Evolutionary conservation across 805 yeast species (phyloP), one percentile per base, ranked within the genome.

Genomic region (Sugiyamaella chiloensis): DNA sequence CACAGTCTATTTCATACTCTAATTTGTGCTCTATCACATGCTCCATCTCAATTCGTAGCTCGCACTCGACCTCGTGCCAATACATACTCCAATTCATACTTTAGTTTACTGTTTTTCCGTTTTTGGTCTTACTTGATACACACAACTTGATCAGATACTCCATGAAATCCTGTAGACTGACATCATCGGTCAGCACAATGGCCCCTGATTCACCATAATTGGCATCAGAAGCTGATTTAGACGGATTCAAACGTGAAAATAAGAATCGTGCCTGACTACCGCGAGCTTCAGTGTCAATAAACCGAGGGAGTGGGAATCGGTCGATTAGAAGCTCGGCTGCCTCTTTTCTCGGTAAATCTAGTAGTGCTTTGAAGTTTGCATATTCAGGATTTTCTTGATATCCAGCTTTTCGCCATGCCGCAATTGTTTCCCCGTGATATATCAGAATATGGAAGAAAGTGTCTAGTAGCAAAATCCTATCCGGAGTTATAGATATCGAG

Each of bases 181-280:
- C 95, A 71, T 90, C 97, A 69, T 89, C 97, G 14, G 96, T 90
- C 64, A 89, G 80, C 42, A 90, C 95, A 56, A 84, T 83, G n/a
- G 89, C 85, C 11, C 63, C 70, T 5, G 42, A 8, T 14, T 24
- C 42, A 24, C 17, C n/a, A 16, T 20, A 12, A 19, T 26, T 26
- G 54, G 76, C 76, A 62, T 81, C 79, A 61, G 83, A 81, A 32
- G 85, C 79, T 5, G 51, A 42, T 50, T 85, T 88, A 42, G 95
- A 83, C 41, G 98, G 98, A 65, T 90, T 90, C 67, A 90, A 77
- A 67, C 87, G 87, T 21, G 96, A 84, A 67, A 86, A 82, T 66
- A 90, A 76, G 73, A 90, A 90, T 73, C 98, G 80, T 1, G 96
- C 96, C 69, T 90, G 98, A 12, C 96, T 87, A 46, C 96, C 96